phyloP scores from a whole-genome alignment of 805 yeast genomes.

The Lachancea waltii region DNA sequence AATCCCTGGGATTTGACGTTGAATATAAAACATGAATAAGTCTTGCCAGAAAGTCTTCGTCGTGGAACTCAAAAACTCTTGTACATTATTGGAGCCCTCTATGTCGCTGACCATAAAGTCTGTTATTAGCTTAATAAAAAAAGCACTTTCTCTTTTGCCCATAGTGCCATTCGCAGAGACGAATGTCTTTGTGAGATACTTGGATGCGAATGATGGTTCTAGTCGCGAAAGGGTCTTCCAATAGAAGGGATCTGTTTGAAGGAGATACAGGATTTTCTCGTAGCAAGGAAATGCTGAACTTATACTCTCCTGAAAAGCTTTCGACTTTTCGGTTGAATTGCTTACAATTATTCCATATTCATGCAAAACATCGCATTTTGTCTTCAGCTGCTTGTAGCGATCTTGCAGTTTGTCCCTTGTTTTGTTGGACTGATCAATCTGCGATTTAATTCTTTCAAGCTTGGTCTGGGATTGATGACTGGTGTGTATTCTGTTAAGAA shows the following conservation, averaged over 20 bases:
- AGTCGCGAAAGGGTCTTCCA: slow-evolving; percentile 48
- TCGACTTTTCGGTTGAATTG: slow-evolving; percentile 1
- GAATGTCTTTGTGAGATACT: slow-evolving; percentile 26
- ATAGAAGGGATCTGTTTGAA: slow-evolving; percentile 79
- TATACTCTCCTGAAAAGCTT: slow-evolving; percentile 8
- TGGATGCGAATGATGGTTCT: slow-evolving; percentile 26
- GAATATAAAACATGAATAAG: slow-evolving; percentile 35
- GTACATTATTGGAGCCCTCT: slow-evolving; percentile 17
- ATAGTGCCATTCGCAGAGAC: slow-evolving; percentile 28
- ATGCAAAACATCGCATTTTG: slow-evolving; percentile 43
- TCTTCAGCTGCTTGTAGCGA: slow-evolving; percentile 69
- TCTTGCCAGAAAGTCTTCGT: slow-evolving; percentile 38
- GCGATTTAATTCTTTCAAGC: slow-evolving; percentile 59
- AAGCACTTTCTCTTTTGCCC: slow-evolving; percentile 58
- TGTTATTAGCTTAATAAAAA: slow-evolving; percentile 53
- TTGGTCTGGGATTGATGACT: slow-evolving; percentile 73
- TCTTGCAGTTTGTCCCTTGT: slow-evolving; percentile 69
- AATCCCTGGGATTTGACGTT: slow-evolving; percentile 33
- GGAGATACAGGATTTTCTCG: slow-evolving; percentile 70
- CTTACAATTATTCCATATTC: slow-evolving; percentile 8
- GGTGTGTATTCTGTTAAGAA: slow-evolving; percentile 63
- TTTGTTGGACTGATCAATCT: slow-evolving; percentile 62
- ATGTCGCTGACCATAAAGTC: slow-evolving; percentile 40
- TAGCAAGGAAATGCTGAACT: slow-evolving; percentile 33
- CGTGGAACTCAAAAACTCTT: slow-evolving; percentile 24